These are phyloP conservation scores for Elongisporangium undulatum DNA, from an alignment of 352 stramenopile species.

Conservation along the genomic window DNA sequence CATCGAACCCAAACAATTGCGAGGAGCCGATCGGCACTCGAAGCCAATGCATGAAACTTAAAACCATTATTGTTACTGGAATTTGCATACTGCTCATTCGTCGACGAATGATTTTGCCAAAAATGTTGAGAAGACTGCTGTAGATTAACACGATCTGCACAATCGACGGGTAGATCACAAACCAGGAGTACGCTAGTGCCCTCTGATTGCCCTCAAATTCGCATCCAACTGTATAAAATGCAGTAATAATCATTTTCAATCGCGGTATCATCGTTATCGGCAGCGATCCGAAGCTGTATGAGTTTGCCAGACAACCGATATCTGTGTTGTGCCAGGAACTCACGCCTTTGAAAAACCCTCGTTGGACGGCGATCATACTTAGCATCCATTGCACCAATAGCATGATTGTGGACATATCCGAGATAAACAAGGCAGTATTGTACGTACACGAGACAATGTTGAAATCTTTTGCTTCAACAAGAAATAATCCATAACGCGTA, in stretches of 20 bases:
- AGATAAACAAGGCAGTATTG: slow-evolving; percentile 23
- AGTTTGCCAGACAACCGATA: slow-evolving; percentile 12
- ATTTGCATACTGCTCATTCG: slow-evolving; percentile 2
- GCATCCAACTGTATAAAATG: slow-evolving; percentile 6
- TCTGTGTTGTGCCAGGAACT: slow-evolving; percentile 9
- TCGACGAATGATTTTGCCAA: slow-evolving; percentile 3
- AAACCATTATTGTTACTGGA: no score
- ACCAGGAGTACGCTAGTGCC: slow-evolving; percentile 7
- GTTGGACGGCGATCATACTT: no score
- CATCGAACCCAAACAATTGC: no score
- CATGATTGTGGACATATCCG: slow-evolving; percentile 18
- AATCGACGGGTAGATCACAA: slow-evolving; percentile 12
- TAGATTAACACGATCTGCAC: slow-evolving; percentile 6
- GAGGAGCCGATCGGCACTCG: no score
- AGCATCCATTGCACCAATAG: slow-evolving; percentile 21
- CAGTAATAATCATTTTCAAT: slow-evolving; percentile 2
- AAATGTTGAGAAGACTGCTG: slow-evolving; percentile 10
- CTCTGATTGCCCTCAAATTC: slow-evolving; percentile 8
- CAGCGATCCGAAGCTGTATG: slow-evolving; percentile 14
- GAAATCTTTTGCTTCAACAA: no score
- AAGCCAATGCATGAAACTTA: no score
- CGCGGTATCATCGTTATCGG: slow-evolving; percentile 7
- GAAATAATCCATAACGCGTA: slow-evolving; percentile 4
- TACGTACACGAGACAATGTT: slow-evolving; percentile 16
- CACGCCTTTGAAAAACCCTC: no score